A percentile compares a stretch with the other conserved stretches of the same genome.
Evolutionary conservation across 345 rosid species (phyloP).

Genomic region (Populus davidiana): DNA sequence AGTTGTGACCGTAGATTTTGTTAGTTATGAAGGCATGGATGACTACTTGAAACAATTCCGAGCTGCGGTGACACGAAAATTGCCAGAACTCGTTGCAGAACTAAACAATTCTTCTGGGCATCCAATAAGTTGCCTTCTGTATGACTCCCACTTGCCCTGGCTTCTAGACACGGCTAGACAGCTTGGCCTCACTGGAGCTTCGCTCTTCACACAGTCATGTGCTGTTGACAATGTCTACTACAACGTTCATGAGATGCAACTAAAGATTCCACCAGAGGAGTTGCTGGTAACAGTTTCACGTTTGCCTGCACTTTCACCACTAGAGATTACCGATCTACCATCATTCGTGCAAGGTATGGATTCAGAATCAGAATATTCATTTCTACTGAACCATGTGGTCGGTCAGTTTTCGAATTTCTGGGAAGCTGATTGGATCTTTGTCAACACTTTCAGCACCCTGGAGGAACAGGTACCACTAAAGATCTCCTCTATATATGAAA

Average conservation of each 20-base stretch:
- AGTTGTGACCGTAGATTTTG: background rate
- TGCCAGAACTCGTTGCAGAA: background rate
- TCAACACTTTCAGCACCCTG: constrained; percentile 28
- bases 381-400: background rate
- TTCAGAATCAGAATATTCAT: background rate
- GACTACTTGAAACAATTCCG: background rate
- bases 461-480: constrained; percentile 38
- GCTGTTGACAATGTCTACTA: background rate
- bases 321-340: background rate
- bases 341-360: background rate
- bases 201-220: constrained; percentile 4
- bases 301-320: background rate
- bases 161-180: background rate
- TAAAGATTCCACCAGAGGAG: background rate
- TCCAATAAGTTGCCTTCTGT: constrained; percentile 2
- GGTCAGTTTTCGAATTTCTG: background rate
- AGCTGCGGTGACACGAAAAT: background rate
- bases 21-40: background rate
- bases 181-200: background rate
- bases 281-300: background rate
- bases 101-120: background rate
- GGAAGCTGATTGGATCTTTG: background rate
- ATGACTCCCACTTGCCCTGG: background rate
- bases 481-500: background rate
- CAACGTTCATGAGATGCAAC: background rate